Evolutionary conservation across 148 eudicot species (phyloP), one percentile per base, ranked within the genome.

Genomic region (Persicaria maculosa): DNA sequence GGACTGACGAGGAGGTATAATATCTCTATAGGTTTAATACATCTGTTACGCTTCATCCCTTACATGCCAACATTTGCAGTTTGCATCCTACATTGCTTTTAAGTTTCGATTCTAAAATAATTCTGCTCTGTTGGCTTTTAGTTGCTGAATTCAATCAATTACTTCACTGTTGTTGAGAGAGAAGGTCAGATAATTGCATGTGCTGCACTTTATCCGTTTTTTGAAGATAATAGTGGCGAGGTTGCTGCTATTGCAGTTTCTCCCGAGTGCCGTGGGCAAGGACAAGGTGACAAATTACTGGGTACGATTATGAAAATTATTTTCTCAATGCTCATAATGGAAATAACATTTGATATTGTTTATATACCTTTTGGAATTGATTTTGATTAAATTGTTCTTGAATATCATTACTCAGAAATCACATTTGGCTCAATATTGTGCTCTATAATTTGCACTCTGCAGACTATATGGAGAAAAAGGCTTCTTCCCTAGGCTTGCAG

Each of bases 231-330:
- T 67, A 88, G 99, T 80, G 99, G 89, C 48, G 99, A 95, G 82
- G 88, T 95, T 80, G 97, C 99, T 79, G 93, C 97, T 31, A 84
- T 92, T 77, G 99, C 97, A 79, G 99, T 95, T 79, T 92, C 96
- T 74, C 88, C 99, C 22, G 97, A 95, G 57, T 95, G 99, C 74
- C 97, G 96, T 64, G 97, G 94, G 50, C 97, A 92, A 84, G 97
- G 99, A 70, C 97, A 88, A 78, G 99, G 99, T 71, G 97, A 95
- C 80, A 92, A 92, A 80, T 82, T 95, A 74, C 86, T 92, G 65
- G 99, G 99, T 95, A 88, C 15, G 77, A 64, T 36, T 4, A 62
- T 36, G n/a, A 64, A 64, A 64, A 31, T 20, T 7, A 7, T 61
- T 25, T 1, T 25, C 67, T 25, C 43, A 61, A 61, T 61, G 36